Conservation (phyloP, 768 basidiomycete genomes). For the Serendipita vermifera region DNA sequence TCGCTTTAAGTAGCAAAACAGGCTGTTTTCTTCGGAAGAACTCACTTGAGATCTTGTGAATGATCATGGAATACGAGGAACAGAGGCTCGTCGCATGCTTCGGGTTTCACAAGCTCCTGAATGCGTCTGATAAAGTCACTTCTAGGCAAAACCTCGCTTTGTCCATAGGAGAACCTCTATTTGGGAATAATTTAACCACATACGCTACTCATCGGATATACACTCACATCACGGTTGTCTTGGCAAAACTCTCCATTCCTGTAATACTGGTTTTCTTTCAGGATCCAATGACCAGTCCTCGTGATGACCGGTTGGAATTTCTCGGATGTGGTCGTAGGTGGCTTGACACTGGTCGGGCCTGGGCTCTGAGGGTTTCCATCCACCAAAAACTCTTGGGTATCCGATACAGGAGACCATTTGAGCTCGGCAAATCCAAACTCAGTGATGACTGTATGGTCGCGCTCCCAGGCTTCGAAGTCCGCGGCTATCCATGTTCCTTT, state of each 20-base stretch:
- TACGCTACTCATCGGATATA: too few relatives aligned
- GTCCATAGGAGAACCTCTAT: conserved; percentile 36
- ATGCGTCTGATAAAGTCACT: conserved; percentile 41
- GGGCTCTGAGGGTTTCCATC: too few relatives aligned
- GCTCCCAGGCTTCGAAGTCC: conserved; percentile 79
- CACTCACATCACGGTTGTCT: conserved; percentile 43
- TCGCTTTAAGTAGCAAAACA: not conserved
- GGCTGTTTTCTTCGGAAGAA: not conserved
- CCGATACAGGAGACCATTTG: conserved; percentile 38
- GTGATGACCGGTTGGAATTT: conserved; percentile 21
- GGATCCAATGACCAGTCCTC: conserved; percentile 47
- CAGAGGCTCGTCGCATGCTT: conserved; percentile 40
- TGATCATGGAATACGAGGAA: conserved; percentile 75
- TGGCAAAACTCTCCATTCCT: conserved; percentile 51
- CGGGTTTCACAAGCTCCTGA: conserved; percentile 29
- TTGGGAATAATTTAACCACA: conserved; percentile 17
- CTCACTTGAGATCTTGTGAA: conserved; percentile 49
- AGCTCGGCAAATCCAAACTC: conserved; percentile 70
- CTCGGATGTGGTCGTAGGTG: too few relatives aligned
- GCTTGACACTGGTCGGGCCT: too few relatives aligned
- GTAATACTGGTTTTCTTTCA: conserved; percentile 46
- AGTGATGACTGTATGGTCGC: conserved; percentile 55
- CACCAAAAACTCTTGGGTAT: too few relatives aligned
- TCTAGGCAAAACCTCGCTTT: conserved; percentile 41
- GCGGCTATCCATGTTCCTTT: conserved; percentile 62